phyloP scores from a whole-genome alignment of 2,329 filamentous ascomycete species.

The Pestalotiopsis sp. region DNA sequence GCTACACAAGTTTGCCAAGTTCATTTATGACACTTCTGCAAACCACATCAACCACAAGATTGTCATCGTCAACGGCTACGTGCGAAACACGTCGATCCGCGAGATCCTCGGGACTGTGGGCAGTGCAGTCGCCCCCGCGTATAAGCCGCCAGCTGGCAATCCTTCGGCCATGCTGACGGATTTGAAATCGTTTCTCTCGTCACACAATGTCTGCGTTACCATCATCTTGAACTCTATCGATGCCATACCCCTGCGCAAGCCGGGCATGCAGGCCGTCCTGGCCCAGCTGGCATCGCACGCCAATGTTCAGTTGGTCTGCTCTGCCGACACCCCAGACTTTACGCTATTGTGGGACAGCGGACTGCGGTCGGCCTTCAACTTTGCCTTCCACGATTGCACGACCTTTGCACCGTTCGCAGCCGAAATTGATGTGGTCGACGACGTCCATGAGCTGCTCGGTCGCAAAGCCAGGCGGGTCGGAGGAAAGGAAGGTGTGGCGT shows the following conservation, averaged over 20 bases:
- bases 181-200: slow-evolving; percentile 63
- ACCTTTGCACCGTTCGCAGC: slow-evolving; percentile 77
- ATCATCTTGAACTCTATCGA: slow-evolving; percentile 88
- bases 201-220: slow-evolving; percentile 55
- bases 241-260: slow-evolving; percentile 72
- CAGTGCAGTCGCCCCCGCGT: slow-evolving; percentile 57
- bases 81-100: slow-evolving; percentile 64
- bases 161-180: slow-evolving; percentile 70
- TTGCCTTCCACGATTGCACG: slow-evolving; percentile 91
- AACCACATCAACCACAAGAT: slow-evolving; percentile 58
- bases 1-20: slow-evolving; percentile 73
- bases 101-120: slow-evolving; percentile 73
- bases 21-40: slow-evolving; percentile 55
- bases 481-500: slow-evolving; percentile 88
- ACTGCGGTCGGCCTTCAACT: slow-evolving; percentile 80
- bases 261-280: slow-evolving; percentile 70
- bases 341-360: slow-evolving; percentile 87
- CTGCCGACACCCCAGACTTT: slow-evolving; percentile 87
- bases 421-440: slow-evolving; percentile 85
- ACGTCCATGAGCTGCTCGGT: slow-evolving; percentile 85
- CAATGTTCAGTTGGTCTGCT: slow-evolving; percentile 73
- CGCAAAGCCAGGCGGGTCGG: slow-evolving; percentile 78
- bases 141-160: slow-evolving; percentile 60
- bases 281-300: slow-evolving; percentile 77
- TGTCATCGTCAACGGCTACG: slow-evolving; percentile 86